These are phyloP conservation scores for Penicillium italicum DNA, from an alignment of 2,329 filamentous ascomycete species.

Conservation along the genomic window DNA sequence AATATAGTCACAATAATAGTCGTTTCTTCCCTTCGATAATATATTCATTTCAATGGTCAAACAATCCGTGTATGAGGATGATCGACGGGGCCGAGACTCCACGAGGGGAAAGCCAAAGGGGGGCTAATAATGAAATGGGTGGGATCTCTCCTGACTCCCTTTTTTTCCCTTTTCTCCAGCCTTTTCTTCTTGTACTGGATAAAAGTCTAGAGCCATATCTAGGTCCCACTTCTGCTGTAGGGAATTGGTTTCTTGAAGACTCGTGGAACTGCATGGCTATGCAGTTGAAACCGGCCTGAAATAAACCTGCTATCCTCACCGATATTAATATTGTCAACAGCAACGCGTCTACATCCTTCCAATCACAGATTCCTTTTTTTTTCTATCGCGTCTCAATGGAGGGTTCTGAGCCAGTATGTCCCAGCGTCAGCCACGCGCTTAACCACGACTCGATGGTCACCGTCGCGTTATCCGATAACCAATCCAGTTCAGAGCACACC, in stretches of 20 bases:
- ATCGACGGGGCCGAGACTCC: slow-evolving; percentile 29
- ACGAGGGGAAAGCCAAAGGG: slow-evolving; percentile 17
- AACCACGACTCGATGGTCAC: slow-evolving; percentile 70
- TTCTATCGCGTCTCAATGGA: slow-evolving; percentile 22
- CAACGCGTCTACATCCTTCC: neutral
- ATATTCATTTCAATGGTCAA: slow-evolving; percentile 12
- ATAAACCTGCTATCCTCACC: neutral
- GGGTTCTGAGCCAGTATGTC: slow-evolving; percentile 22
- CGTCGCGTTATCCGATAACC: slow-evolving; percentile 66
- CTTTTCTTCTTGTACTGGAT: slow-evolving; percentile 4
- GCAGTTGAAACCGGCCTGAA: slow-evolving; percentile 3
- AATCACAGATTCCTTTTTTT: neutral
- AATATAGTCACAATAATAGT: too few species aligned
- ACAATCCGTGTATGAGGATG: slow-evolving; percentile 28
- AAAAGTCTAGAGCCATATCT: slow-evolving; percentile 3
- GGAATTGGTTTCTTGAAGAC: neutral
- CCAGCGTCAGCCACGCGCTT: slow-evolving; percentile 22
- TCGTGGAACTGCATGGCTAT: neutral
- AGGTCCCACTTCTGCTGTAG: slow-evolving; percentile 3
- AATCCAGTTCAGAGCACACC: slow-evolving; percentile 42
- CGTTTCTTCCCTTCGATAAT: neutral
- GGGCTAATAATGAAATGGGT: slow-evolving; percentile 23
- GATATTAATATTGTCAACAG: neutral
- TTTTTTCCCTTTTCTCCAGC: slow-evolving; percentile 15
- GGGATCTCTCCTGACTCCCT: slow-evolving; percentile 20